Conservation (phyloP, 352 stramenopile genomes). For the Pythium monospermum region DNA sequence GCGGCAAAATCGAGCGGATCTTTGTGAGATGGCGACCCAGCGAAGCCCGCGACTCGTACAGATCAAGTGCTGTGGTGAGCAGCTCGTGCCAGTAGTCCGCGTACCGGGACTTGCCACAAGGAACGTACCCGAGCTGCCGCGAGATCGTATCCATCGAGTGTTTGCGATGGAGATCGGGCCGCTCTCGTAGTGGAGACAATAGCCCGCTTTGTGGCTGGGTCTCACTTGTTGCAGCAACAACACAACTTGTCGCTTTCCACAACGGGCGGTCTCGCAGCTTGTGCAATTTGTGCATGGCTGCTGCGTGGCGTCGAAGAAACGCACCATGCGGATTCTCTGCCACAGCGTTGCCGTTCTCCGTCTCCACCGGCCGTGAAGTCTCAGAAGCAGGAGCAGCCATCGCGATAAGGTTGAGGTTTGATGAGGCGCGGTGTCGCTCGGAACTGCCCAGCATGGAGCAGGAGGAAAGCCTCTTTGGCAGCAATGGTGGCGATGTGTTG, state of each 20-base stretch:
- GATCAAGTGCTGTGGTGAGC: slow-evolving; percentile 29
- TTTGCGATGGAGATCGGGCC: slow-evolving; percentile 45
- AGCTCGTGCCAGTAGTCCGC: slow-evolving; percentile 60
- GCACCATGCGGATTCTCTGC: neutral
- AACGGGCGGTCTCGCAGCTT: slow-evolving; percentile 2
- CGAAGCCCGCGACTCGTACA: slow-evolving; percentile 41
- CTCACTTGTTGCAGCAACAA: neutral
- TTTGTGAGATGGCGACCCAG: slow-evolving; percentile 39
- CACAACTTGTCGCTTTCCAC: slow-evolving; percentile 3
- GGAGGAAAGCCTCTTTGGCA: no score
- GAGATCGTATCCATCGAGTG: slow-evolving; percentile 59
- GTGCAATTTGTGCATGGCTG: slow-evolving; percentile 9
- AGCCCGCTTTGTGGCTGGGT: slow-evolving; percentile 26
- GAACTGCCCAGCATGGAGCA: neutral
- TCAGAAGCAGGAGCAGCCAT: no score
- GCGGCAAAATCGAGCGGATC: slow-evolving; percentile 35
- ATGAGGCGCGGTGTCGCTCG: neutral
- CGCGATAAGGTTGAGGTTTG: no score
- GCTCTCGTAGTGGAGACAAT: slow-evolving; percentile 39
- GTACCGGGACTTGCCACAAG: slow-evolving; percentile 33
- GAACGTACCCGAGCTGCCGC: slow-evolving; percentile 55
- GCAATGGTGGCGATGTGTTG: neutral
- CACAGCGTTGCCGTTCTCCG: neutral
- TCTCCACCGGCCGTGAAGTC: no score
- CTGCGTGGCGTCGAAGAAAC: slow-evolving; percentile 10